Percentiles rank a stretch among this genome's conserved stretches.
phyloP scores from a whole-genome alignment of 345 rosid genomes.

The Corymbia maculata region DNA sequence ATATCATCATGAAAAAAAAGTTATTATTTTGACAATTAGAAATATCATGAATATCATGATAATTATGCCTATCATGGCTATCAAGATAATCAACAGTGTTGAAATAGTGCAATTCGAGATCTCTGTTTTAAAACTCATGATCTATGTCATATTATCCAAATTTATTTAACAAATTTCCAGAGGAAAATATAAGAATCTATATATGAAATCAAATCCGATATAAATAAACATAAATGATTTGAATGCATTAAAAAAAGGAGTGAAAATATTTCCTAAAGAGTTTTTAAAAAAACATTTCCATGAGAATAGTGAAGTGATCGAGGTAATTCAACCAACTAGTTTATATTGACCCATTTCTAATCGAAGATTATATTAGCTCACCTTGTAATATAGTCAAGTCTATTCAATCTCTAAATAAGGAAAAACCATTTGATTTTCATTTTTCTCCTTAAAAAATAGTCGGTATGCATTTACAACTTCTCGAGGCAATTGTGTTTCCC shows the following conservation, averaged over 20 bases:
- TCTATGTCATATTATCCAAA: rapidly evolving
- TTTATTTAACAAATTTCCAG: no score
- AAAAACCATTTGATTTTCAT: background rate
- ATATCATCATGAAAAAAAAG: no score
- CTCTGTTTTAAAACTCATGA: background rate
- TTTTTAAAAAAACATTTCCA: background rate
- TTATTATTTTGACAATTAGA: background rate
- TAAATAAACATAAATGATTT: background rate
- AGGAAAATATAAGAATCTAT: background rate
- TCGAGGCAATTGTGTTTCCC: background rate
- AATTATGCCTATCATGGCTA: background rate
- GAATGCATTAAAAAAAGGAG: rapidly evolving
- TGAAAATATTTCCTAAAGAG: background rate
- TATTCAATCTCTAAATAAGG: background rate
- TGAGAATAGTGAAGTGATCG: background rate
- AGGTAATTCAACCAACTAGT: background rate
- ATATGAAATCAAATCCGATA: rapidly evolving
- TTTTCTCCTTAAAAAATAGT: background rate
- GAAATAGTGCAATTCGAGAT: background rate
- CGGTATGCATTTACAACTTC: background rate
- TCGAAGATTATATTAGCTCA: background rate
- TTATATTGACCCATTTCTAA: background rate
- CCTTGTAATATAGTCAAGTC: background rate
- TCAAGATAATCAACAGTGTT: no score
- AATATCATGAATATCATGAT: no score